A percentile compares a stretch with the other conserved stretches of the same genome.
Conservation (phyloP, 129 eudicot genomes). For the Centaurea solstitialis region DNA sequence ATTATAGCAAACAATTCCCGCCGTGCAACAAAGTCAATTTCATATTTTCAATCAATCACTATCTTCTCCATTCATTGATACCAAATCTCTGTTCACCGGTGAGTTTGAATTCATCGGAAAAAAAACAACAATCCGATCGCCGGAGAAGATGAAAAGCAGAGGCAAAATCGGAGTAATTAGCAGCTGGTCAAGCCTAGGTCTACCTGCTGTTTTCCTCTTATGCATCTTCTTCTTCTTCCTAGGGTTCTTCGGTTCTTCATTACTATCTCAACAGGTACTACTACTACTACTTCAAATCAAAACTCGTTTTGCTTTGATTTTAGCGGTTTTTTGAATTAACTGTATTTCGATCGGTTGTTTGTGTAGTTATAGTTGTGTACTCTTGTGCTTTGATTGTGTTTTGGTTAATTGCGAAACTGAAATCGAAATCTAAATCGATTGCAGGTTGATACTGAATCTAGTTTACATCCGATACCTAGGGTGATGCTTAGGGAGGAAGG, state of each 20-base stretch:
- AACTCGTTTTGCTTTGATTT: background rate
- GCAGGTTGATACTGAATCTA: slow-evolving; percentile 46
- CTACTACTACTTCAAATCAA: slow-evolving; percentile 7
- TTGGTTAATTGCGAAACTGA: background rate
- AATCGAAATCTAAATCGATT: background rate
- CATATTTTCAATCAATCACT: slow-evolving; percentile 4
- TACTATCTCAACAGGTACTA: slow-evolving; percentile 73
- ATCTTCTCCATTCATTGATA: background rate
- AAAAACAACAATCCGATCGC: slow-evolving; percentile 22
- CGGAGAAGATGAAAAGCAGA: slow-evolving; percentile 52
- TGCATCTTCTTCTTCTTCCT: slow-evolving; percentile 73
- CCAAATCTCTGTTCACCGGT: background rate
- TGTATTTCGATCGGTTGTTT: background rate
- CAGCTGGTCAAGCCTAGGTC: slow-evolving; percentile 47
- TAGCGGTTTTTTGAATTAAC: background rate
- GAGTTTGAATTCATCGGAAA: background rate
- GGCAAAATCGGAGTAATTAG: slow-evolving; percentile 27
- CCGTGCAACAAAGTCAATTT: background rate
- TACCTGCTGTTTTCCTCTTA: slow-evolving; percentile 58
- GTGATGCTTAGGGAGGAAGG: slow-evolving; percentile 26
- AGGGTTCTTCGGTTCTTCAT: slow-evolving; percentile 72
- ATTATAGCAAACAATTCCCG: slow-evolving; percentile 19
- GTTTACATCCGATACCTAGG: slow-evolving; percentile 42
- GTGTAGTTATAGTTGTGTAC: background rate
- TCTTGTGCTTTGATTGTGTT: background rate